Percentiles rank a stretch among this genome's conserved stretches.
phyloP scores from a whole-genome alignment of 495 filamentous ascomycete genomes.

The Tuber borchii region DNA sequence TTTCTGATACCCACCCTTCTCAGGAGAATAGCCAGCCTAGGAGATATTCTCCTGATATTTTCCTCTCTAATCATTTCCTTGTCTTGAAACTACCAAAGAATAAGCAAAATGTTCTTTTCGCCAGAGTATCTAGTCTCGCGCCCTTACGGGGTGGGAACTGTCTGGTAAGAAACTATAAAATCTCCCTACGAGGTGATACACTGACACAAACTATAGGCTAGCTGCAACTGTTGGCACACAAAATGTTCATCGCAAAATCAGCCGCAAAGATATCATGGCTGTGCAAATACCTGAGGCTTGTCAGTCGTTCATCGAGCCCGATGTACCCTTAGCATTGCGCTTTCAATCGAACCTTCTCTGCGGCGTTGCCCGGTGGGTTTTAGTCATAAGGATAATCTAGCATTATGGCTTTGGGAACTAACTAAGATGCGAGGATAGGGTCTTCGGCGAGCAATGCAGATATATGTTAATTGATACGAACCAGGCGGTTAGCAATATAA shows the following conservation, averaged over 20 bases:
- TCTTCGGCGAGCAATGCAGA: constrained; percentile 36
- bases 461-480: constrained; percentile 62
- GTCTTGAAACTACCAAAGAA: neutral
- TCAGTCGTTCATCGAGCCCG: constrained; percentile 72
- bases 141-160: constrained; percentile 84
- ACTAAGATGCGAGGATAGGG: neutral
- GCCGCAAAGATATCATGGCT: constrained; percentile 77
- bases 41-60: neutral
- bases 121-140: constrained; percentile 66
- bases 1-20: neutral
- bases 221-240: constrained; percentile 81
- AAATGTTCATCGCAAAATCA: constrained; percentile 65
- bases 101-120: constrained; percentile 42
- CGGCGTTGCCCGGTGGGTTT: constrained; percentile 29
- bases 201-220: constrained; percentile 55
- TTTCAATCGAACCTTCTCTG: constrained; percentile 83
- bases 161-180: constrained; percentile 60
- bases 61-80: neutral
- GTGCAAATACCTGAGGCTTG: constrained; percentile 85
- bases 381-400: neutral
- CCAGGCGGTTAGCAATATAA: neutral
- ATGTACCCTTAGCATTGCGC: constrained; percentile 82
- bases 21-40: neutral
- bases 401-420: neutral
- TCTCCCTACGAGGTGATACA: neutral